Percentiles rank a stretch among this genome's conserved stretches.
These are phyloP conservation scores for Helianthus annuus DNA, from an alignment of 129 eudicot genomes.

Conservation along the genomic window HanXRQr2.0-SUNRISE NC_035449.2:6277101-6277600, in stretches of 20 bases:
- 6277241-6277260: not conserved
- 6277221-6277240: conserved; percentile 8
- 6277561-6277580: not conserved
- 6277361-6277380: conserved; percentile 5
- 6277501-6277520: conserved; percentile 44
- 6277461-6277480: conserved; percentile 54
- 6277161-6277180: conserved; percentile 16
- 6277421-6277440: conserved; percentile 50
- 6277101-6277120: conserved; percentile 32
- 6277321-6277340: conserved; percentile 24
- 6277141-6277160: conserved; percentile 8
- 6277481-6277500: conserved; percentile 56
- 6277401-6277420: not conserved
- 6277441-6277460: conserved; percentile 39
- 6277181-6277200: not conserved
- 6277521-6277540: conserved; percentile 63
- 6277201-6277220: not conserved
- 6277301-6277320: not conserved
- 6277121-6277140: conserved; percentile 11
- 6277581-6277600: not conserved
- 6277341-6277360: conserved; percentile 13
- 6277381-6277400: conserved; percentile 33
- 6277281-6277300: conserved; percentile 3
- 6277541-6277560: conserved; percentile 70
- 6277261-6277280: no score